phyloP scores from a whole-genome alignment of 306 rosid species.

The Alnus rubra region DNA sequence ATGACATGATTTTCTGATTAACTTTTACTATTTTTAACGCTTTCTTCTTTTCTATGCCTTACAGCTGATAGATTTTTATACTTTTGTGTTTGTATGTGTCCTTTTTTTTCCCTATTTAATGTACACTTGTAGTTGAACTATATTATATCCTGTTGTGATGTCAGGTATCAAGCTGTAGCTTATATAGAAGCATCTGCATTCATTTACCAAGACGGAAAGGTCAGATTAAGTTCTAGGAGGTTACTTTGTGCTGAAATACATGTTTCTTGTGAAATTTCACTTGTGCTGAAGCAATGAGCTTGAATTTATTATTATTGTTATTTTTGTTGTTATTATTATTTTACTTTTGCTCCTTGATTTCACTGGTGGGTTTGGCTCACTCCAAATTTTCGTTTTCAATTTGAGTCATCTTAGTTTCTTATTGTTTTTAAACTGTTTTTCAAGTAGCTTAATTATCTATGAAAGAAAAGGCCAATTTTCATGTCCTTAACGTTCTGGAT shows the following conservation, averaged over 20 bases:
- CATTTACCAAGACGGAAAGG: conserved; percentile 99
- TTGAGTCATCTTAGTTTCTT: neutral
- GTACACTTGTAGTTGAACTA: conserved; percentile 19
- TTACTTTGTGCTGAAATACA: conserved; percentile 23
- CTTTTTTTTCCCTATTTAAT: conserved; percentile 9
- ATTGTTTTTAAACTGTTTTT: neutral
- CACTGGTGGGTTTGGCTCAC: neutral
- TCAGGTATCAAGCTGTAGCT: conserved; percentile 98
- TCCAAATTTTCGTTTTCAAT: neutral
- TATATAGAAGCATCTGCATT: conserved; percentile 96
- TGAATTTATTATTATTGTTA: conserved; percentile 1
- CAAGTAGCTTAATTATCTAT: neutral
- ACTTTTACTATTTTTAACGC: neutral
- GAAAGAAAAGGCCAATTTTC: neutral
- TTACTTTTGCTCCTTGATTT: neutral
- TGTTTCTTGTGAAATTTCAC: neutral
- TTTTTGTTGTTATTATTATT: neutral
- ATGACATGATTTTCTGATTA: too few species aligned
- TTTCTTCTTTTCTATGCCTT: neutral
- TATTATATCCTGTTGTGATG: conserved; percentile 25
- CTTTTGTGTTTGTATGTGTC: neutral
- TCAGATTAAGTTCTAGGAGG: conserved; percentile 34
- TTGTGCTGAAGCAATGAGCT: conserved; percentile 24
- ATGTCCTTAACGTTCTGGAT: neutral
- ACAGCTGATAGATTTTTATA: neutral